Percentiles rank a stretch among this genome's conserved stretches.
Conservation (phyloP, 2,329 filamentous ascomycete genomes). For the Rasamsonia emersonii region DNA sequence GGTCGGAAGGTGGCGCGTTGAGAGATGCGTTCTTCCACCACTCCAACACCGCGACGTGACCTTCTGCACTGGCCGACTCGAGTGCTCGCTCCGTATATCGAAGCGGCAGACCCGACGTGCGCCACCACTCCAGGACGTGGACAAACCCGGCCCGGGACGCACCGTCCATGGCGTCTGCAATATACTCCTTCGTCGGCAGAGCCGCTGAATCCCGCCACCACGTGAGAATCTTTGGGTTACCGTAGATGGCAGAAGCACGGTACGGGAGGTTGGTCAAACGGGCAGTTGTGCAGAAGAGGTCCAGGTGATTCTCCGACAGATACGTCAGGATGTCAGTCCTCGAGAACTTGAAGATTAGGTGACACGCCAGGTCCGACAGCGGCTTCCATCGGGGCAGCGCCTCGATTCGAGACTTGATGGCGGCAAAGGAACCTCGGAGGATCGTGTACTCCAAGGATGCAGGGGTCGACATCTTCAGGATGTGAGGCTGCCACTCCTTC, state of each 20-base stretch:
- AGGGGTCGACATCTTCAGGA: constrained; percentile 56
- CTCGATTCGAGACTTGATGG: constrained; percentile 65
- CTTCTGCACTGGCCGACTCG: constrained; percentile 77
- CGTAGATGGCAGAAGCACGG: constrained; percentile 80
- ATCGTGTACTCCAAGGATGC: constrained; percentile 78
- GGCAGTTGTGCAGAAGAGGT: constrained; percentile 81
- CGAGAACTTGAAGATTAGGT: constrained; percentile 85
- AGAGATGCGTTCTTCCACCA: constrained; percentile 78
- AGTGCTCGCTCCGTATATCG: constrained; percentile 81
- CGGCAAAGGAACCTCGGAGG: constrained; percentile 59
- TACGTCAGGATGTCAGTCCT: constrained; percentile 70
- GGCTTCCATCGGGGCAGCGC: constrained; percentile 61
- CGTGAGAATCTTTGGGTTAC: constrained; percentile 72
- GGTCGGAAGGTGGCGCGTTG: constrained; percentile 45
- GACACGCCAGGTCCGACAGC: constrained; percentile 72
- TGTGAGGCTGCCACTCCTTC: constrained; percentile 59
- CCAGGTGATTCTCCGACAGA: constrained; percentile 55
- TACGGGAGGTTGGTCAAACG: constrained; percentile 74
- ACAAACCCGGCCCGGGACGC: constrained; percentile 80
- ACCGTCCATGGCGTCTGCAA: constrained; percentile 73
- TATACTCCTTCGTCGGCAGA: constrained; percentile 80
- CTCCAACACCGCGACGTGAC: constrained; percentile 75
- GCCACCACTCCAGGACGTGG: constrained; percentile 87
- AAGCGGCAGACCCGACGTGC: constrained; percentile 66
- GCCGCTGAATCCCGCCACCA: constrained; percentile 83